Percentiles rank a stretch among this genome's conserved stretches.
phyloP scores from a whole-genome alignment of 805 yeast species.

The Danielia oregonensis region DNA sequence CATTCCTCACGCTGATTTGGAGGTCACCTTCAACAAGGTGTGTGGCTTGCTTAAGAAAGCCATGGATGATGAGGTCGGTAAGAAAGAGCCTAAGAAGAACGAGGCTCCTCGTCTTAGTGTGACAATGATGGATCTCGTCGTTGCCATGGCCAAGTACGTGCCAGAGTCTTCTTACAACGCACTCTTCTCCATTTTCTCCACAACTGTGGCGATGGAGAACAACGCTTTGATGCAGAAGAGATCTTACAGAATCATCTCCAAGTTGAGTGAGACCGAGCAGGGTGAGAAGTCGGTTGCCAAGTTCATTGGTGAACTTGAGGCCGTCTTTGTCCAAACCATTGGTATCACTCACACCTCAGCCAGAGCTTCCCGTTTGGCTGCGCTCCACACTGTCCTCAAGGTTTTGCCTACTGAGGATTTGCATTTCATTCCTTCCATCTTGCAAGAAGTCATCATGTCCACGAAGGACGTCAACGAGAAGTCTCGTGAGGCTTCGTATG shows the following conservation, averaged over 20 bases:
- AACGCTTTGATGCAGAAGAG: constrained; percentile 82
- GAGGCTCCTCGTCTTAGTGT: constrained; percentile 56
- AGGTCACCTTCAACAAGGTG: constrained; percentile 77
- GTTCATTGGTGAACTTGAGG: constrained; percentile 57
- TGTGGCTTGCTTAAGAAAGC: constrained; percentile 74
- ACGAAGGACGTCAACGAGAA: constrained; percentile 93
- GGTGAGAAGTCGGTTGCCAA: constrained; percentile 54
- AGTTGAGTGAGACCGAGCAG: constrained; percentile 62
- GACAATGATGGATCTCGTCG: constrained; percentile 89
- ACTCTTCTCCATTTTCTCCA: constrained; percentile 70
- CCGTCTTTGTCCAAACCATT: constrained; percentile 54
- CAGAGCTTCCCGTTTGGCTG: constrained; percentile 72
- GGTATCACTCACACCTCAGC: constrained; percentile 66
- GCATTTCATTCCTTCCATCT: constrained; percentile 72
- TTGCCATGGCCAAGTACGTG: constrained; percentile 80
- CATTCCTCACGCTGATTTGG: constrained; percentile 62
- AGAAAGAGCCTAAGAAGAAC: constrained; percentile 26
- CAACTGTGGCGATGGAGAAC: constrained; percentile 50
- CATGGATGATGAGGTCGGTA: constrained; percentile 43
- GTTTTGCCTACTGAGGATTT: constrained; percentile 62
- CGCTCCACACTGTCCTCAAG: constrained; percentile 58
- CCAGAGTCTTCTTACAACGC: constrained; percentile 70
- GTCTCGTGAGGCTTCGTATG: constrained; percentile 78
- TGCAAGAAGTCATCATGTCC: constrained; percentile 84
- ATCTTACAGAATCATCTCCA: constrained; percentile 74